Base-by-base conservation (phyloP, 2,329 filamentous ascomycete genomes). In the Myriosclerotinia duriaeana region DNA sequence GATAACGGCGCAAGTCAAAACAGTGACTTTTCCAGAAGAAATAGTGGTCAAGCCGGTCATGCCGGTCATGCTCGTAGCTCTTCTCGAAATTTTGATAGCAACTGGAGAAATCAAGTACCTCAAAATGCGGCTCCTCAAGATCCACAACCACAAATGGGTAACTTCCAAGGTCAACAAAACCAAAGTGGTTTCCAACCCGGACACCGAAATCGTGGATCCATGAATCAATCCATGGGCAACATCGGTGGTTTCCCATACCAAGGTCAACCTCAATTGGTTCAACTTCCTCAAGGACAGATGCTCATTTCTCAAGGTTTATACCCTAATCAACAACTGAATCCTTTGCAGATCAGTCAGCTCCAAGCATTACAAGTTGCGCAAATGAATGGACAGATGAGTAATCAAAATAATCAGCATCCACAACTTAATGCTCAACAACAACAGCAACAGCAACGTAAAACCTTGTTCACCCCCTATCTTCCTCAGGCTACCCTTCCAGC, bases 31-130 rank as follows among this genome's bases (percentile, higher is more conserved):
- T 84, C 87, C 72, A 89, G 91, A 69, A 90, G 92, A 72, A 88
- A 89, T 73, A 91, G 90, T 78, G 66, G 69, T 60, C 63, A 65
- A 65, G 68, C 74, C 70, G 89, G 92, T 66, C 95, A 99, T 77
- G 68, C 74, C 70, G 89, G 92, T 66, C 95, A 99, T 77, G 89
- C 86, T 70, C 87, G 95, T 69, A 89, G 89, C 42, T 87, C 87
- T 14, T 99, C 95, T 34, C 88, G 95, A 70, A 99, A 98, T 80
- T 98, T 98, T 76, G 95, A 99, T 72, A 89, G 93, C 74, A 99
- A 99, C 80, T 99, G 95, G 95, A 91, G 95, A 74, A 96, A 93
- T 75, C 93, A 91, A 72, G 85, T 85, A 70, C 70, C 73, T 68
- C 76, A 80, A 72, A 80, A 78, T 68, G 79, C 81, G 65, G 74